Base-by-base conservation (phyloP, 345 rosid genomes). In the Boechera divaricarpa region DNA sequence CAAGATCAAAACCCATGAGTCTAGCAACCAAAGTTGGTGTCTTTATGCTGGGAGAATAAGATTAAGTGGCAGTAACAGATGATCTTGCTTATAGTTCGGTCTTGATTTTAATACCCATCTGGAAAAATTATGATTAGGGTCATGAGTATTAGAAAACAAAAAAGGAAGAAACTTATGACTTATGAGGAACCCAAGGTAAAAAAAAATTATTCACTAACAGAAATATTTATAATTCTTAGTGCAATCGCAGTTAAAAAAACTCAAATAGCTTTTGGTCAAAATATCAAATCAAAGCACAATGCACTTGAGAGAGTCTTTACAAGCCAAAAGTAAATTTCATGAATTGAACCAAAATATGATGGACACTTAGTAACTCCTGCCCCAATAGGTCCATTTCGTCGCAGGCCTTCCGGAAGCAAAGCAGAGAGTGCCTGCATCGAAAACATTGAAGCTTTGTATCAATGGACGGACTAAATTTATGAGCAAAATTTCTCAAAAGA, bases 391-490 rank as follows among this genome's bases (percentile, higher is more conserved):
- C 99, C 99, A 95, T 69, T 82, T 92, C 79, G 77, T 92, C 0
- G 99, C 98, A 6, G 96, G 96, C 84, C 92, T 95, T 51, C 96
- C 97, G 0, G 97, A 92, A 10, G 91, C 98, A 82, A 94, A 94
- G 79, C 98, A 94, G 24, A 49, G 65, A 3, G 97, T 90, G 33
- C 96, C 99, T 94, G 89, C 60, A 49, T 36, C 35, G 1, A 58
- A 45, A 60, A 58, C 49, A 36, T 0, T 2, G 12, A 72, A n/a
- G 16, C 53, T 13, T 42, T n/a, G 13, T 16, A 16, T 47, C 38
- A 48, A 49, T 52, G 11, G 11, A 38, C 4, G 13, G 28, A 35
- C 33, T 9, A 24, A 35, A 7, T 32, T 13, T 10, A 62, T 15
- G 28, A 54, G 28, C 28, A 60, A 10, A 68, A 49, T 52, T 60